Conservation (phyloP, 495 filamentous ascomycete genomes). For the Aspergillus biplanus region DNA sequence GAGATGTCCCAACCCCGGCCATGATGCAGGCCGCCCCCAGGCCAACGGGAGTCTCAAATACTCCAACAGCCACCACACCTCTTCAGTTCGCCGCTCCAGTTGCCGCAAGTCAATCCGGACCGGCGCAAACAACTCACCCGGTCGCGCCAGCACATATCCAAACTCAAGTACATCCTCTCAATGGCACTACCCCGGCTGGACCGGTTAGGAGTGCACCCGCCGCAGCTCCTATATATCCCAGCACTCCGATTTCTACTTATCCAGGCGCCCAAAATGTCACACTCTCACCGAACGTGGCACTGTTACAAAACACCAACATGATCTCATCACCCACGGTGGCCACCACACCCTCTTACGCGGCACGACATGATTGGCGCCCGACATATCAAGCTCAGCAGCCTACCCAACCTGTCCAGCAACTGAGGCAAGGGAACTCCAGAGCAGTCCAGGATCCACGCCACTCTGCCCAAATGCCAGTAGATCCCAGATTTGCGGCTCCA, state of each 20-base stretch:
- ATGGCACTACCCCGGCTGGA: conserved; percentile 1
- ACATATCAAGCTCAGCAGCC: conserved; percentile 10
- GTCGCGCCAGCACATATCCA: neutral
- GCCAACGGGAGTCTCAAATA: neutral
- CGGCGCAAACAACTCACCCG: conserved; percentile 1
- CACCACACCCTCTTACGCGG: neutral
- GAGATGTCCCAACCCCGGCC: neutral
- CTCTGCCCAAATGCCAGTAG: neutral
- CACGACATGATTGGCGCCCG: conserved; percentile 5
- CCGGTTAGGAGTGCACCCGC: conserved; percentile 9
- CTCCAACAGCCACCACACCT: neutral
- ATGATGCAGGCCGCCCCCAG: neutral
- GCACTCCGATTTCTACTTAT: neutral
- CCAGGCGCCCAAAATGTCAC: neutral
- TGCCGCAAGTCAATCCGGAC: neutral
- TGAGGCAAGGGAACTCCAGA: neutral
- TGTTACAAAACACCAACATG: neutral
- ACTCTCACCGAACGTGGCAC: neutral
- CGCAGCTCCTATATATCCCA: conserved; percentile 4
- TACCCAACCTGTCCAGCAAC: conserved; percentile 6
- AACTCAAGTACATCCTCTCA: neutral
- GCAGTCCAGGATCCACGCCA: neutral
- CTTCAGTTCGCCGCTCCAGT: neutral
- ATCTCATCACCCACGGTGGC: conserved; percentile 3
- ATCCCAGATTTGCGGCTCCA: neutral